Evolutionary conservation across 352 stramenopile genomes (phyloP).

Genomic region (Globisporangium barbulae): DNA sequence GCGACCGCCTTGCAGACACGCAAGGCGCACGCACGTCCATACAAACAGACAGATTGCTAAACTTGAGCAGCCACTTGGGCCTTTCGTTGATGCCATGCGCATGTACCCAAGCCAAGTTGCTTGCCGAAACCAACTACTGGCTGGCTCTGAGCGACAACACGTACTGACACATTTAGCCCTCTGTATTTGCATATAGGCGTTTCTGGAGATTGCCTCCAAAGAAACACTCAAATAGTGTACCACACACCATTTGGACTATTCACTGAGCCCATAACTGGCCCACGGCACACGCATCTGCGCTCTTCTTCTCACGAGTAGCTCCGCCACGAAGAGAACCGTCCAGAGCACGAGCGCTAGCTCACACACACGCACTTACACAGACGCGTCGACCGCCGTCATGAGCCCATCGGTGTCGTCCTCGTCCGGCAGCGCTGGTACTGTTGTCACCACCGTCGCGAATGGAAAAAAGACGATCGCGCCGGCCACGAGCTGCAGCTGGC

Average conservation of each 20-base stretch:
- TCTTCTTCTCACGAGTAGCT: not conserved
- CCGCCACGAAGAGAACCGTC: not conserved
- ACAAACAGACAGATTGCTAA: not conserved
- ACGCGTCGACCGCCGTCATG: not conserved
- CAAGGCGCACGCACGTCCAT: not conserved
- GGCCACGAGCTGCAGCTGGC: conserved; percentile 45
- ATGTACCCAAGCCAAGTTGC: not conserved
- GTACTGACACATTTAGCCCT: no score
- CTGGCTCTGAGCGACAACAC: no score
- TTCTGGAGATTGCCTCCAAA: no score
- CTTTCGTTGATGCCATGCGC: not conserved
- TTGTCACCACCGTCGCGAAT: not conserved
- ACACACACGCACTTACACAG: not conserved
- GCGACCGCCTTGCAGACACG: not conserved
- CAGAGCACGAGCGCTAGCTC: not conserved
- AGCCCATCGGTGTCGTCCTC: conserved; percentile 3
- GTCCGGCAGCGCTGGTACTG: not conserved
- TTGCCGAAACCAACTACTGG: no score
- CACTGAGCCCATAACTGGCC: not conserved
- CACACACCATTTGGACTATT: no score
- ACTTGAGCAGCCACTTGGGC: not conserved
- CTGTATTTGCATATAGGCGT: no score
- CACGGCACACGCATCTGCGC: not conserved
- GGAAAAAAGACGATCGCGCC: not conserved
- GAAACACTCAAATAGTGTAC: no score